Percentiles rank a stretch among this genome's conserved stretches.
Evolutionary conservation across 2,329 filamentous ascomycete species (phyloP).

Genomic region (Scytalidium sp.): DNA sequence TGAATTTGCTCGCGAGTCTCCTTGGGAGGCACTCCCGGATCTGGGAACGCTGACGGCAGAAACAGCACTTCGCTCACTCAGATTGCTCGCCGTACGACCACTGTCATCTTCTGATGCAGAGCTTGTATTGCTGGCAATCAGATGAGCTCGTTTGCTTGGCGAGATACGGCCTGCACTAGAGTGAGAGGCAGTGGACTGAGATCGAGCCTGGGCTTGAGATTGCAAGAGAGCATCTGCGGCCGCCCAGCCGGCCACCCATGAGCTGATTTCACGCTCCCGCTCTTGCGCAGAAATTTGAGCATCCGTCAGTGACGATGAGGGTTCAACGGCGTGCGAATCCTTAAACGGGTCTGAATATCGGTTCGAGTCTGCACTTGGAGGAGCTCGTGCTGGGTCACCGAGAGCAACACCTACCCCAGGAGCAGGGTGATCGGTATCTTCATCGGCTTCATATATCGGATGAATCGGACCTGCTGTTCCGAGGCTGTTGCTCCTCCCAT

Average conservation of each 20-base stretch:
- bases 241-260: conserved; percentile 34
- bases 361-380: conserved; percentile 8
- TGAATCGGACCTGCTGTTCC: conserved; percentile 53
- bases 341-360: conserved; percentile 25
- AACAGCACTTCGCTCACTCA: conserved; percentile 27
- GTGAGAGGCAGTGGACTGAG: no score
- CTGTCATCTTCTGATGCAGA: conserved; percentile 27
- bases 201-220: conserved; percentile 22
- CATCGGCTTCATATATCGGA: conserved; percentile 62
- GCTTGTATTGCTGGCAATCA: conserved; percentile 18
- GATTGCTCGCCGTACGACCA: conserved; percentile 28
- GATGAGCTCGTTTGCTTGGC: conserved; percentile 25
- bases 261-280: conserved; percentile 28
- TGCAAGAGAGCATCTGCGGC: conserved; percentile 28
- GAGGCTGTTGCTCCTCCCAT: conserved; percentile 41
- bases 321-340: conserved; percentile 17
- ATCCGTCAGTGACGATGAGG: conserved; percentile 9
- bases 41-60: conserved; percentile 20
- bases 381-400: conserved; percentile 11
- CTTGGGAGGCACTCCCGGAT: conserved; percentile 24
- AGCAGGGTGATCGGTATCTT: conserved; percentile 29
- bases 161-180: conserved; percentile 25
- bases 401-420: conserved; percentile 18
- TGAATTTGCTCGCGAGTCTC: conserved; percentile 22
- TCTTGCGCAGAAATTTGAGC: conserved; percentile 22